These are phyloP conservation scores for Reutealis trisperma DNA, from an alignment of 345 rosid genomes.

Conservation along the genomic window DNA sequence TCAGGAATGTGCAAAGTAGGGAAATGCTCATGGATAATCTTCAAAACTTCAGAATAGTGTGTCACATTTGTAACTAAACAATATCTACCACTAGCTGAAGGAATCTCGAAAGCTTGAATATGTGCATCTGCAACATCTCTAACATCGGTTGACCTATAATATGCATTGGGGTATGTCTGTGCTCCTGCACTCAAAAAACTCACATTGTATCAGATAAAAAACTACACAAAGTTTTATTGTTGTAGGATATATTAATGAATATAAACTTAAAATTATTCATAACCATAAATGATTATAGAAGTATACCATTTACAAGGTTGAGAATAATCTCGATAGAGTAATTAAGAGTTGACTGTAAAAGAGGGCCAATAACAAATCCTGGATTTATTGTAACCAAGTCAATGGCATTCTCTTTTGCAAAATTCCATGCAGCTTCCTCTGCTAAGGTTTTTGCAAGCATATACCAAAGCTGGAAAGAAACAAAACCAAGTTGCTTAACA, in stretches of 20 bases:
- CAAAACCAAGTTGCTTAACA: neutral
- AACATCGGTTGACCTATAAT: conserved; percentile 3
- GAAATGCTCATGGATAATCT: conserved; percentile 2
- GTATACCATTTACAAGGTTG: conserved; percentile 1
- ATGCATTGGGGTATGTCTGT: neutral
- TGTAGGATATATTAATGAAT: too few relatives aligned
- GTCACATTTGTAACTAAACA: neutral
- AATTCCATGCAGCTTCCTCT: conserved; percentile 25
- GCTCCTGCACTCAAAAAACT: neutral
- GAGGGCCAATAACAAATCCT: conserved; percentile 16
- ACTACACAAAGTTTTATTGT: too few relatives aligned
- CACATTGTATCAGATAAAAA: too few relatives aligned
- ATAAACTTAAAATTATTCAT: neutral
- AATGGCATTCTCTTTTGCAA: conserved; percentile 23
- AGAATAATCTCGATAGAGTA: neutral
- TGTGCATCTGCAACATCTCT: conserved; percentile 20
- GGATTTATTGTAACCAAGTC: conserved; percentile 18
- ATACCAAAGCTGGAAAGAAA: conserved; percentile 19
- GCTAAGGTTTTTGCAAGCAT: conserved; percentile 16
- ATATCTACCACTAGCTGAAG: conserved; percentile 11
- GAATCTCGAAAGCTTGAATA: conserved; percentile 3
- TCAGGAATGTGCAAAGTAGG: conserved; percentile 2
- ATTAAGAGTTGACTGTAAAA: conserved; percentile 25
- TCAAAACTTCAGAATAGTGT: conserved; percentile 5
- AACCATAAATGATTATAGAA: neutral